A percentile compares a stretch with the other conserved stretches of the same genome.
phyloP scores from a whole-genome alignment of 768 basidiomycete species.

The Russula sp. region DNA sequence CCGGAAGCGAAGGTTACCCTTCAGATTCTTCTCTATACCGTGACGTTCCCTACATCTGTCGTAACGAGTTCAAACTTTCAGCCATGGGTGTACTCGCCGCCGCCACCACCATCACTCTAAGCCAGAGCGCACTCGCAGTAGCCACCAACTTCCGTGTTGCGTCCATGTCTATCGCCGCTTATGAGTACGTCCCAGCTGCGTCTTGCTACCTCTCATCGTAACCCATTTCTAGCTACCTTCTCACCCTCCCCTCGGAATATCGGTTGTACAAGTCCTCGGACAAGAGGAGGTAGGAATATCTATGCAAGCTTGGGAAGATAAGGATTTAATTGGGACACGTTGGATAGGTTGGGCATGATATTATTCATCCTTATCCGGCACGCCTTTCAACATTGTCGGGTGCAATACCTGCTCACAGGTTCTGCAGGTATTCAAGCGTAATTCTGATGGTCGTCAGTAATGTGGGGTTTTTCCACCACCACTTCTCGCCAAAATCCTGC shows the following conservation, averaged over 20 bases:
- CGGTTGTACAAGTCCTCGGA: slow-evolving; percentile 9
- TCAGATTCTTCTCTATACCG: not conserved
- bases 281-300: not conserved
- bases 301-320: not conserved
- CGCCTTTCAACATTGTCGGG: not conserved
- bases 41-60: not conserved
- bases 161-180: not conserved
- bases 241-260: slow-evolving; percentile 18
- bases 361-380: slow-evolving; percentile 15
- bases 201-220: not conserved
- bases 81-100: not conserved
- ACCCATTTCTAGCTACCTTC: slow-evolving; percentile 11
- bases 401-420: not conserved
- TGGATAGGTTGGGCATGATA: slow-evolving; percentile 4
- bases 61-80: not conserved
- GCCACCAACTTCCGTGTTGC: slow-evolving; percentile 12
- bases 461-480: slow-evolving; percentile 49
- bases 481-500: slow-evolving; percentile 47
- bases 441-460: no score
- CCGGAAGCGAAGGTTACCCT: not conserved
- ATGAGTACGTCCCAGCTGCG: slow-evolving; percentile 7
- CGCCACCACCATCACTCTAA: not conserved
- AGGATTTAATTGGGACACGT: not conserved
- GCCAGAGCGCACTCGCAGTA: not conserved
- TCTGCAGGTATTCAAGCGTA: slow-evolving; percentile 29